Conservation (phyloP, 139 green algal species). For the Coelastrella sp. region DNA sequence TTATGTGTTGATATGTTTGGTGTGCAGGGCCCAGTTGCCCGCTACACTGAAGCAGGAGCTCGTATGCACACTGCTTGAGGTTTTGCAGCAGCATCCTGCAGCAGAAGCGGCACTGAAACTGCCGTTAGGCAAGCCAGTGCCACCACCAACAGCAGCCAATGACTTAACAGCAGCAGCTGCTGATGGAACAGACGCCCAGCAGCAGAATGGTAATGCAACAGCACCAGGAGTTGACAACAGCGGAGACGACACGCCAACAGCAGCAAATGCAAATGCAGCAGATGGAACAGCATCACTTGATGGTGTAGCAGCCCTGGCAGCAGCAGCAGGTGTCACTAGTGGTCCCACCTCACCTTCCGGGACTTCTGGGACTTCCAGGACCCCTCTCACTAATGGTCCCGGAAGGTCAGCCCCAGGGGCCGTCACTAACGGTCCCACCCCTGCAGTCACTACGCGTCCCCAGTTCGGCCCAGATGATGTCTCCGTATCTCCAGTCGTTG, state of each 20-base stretch:
- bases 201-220: neutral
- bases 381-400: neutral
- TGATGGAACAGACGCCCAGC: neutral
- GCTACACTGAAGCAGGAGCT: constrained; percentile 53
- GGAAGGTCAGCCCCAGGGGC: neutral
- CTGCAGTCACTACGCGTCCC: neutral
- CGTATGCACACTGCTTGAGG: constrained; percentile 41
- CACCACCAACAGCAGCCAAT: neutral
- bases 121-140: constrained; percentile 30
- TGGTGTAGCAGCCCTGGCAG: constrained; percentile 23
- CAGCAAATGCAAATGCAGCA: neutral
- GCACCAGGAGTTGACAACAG: neutral
- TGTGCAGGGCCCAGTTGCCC: constrained; percentile 23
- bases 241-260: neutral
- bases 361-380: neutral
- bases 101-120: constrained; percentile 24
- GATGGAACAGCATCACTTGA: neutral
- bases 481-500: constrained; percentile 5
- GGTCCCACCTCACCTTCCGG: neutral
- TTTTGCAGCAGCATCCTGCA: constrained; percentile 39
- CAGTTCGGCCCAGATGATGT: constrained; percentile 30
- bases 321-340: neutral
- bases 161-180: neutral
- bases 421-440: neutral
- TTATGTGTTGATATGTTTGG: neutral